Evolutionary conservation across 176 grass and related monocot genomes (phyloP), one percentile per base, ranked within the genome.

Genomic region (Eremochloa ophiuroides): DNA sequence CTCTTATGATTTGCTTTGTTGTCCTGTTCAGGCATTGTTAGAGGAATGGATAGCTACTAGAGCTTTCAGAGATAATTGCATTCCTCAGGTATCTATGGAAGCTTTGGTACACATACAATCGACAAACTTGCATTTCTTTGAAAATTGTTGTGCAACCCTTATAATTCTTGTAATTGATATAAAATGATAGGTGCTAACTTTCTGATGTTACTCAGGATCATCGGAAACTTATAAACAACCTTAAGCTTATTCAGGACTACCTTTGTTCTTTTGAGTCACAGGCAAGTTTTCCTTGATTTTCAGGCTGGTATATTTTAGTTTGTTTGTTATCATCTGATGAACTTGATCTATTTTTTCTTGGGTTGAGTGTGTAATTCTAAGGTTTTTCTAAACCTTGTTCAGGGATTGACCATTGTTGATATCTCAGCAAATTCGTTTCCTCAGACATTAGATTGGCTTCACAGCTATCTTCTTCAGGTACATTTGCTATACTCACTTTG

Each of bases 21-120:
- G 20, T 76, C 84, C 22, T 75, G 66, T 88, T 73, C 88, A 98
- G 95, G 95, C 95, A 76, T 85, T 98, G 70, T 81, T 98, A 84
- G 95, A 98, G 74, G 95, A 98, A 92, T 98, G 95, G 95, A 94
- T 92, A 75, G 90, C 90, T 27, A 98, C 92, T 34, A 89, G 92
- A 90, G 80, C 87, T 82, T 83, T 91, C 44, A 83, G 86, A 78
- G 95, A 94, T 77, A 87, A 91, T 83, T 89, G 83, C 44, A 53
- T 91, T 71, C 88, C 93, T 74, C 88, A 98, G 95, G 95, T 98
- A 89, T 65, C 30, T 33, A 44, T 78, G 40, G 15, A 59, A 82
- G 65, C 20, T 78, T 53, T 35, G 55, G 15, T 65, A 50, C 44
- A 61, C 35, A 60, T 48, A 73, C 69, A 31, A 74, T 55, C n/a